Conservation (phyloP, 1,284 basidiomycete species). For the Gastroboletus turbinatus region DNA sequence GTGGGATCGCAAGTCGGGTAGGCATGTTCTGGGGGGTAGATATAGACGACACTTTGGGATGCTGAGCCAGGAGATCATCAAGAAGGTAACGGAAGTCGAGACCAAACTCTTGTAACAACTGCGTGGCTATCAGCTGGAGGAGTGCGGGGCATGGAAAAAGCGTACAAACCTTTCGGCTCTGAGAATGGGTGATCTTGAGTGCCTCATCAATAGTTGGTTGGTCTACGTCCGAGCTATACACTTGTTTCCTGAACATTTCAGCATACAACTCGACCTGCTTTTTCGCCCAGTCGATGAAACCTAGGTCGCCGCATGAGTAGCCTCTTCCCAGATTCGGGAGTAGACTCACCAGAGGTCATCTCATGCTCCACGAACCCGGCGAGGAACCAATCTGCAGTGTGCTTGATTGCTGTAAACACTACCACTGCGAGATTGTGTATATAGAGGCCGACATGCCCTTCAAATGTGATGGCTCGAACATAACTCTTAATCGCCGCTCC, state of each 20-base stretch:
- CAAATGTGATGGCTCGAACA: constrained; percentile 85
- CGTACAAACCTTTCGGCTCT: constrained; percentile 74
- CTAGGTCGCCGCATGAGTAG: constrained; percentile 41
- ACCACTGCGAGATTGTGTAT: constrained; percentile 82
- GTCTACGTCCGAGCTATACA: constrained; percentile 81
- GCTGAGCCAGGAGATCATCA: constrained; percentile 62
- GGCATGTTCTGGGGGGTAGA: constrained; percentile 29
- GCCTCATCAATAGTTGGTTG: constrained; percentile 72
- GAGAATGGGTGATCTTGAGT: constrained; percentile 68
- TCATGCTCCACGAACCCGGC: constrained; percentile 94
- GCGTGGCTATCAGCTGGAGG: neutral
- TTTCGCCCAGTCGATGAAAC: constrained; percentile 94
- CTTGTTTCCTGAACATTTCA: constrained; percentile 87
- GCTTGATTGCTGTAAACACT: constrained; percentile 87
- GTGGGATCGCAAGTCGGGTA: constrained; percentile 25
- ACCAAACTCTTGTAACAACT: constrained; percentile 89
- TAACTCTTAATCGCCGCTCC: constrained; percentile 74
- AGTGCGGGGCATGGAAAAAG: neutral
- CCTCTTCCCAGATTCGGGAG: neutral
- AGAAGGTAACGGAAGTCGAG: constrained; percentile 90
- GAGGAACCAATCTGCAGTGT: constrained; percentile 98
- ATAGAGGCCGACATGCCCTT: constrained; percentile 85
- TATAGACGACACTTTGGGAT: constrained; percentile 37
- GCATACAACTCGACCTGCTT: constrained; percentile 83
- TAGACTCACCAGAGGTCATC: constrained; percentile 81